phyloP scores from a whole-genome alignment of 1,139 yeast genomes.

The Suhomyces ambrosiae region DNA sequence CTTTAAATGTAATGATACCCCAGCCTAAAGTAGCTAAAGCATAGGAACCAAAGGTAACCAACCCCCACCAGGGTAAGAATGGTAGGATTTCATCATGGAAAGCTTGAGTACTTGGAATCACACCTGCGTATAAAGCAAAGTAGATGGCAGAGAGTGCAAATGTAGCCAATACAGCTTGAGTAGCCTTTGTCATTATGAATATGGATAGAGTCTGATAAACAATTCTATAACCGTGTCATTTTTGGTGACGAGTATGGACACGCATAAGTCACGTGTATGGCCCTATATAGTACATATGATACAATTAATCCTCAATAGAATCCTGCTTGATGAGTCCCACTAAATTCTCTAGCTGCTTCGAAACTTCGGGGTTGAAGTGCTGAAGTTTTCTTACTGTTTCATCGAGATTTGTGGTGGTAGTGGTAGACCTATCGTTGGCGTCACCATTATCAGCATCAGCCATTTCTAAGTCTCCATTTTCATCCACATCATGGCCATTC shows the following conservation, averaged over 20 bases:
- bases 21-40: constrained; percentile 73
- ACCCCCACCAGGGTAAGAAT: constrained; percentile 68
- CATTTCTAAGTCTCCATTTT: constrained; percentile 14
- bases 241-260: constrained; percentile 9
- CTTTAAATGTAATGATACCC: constrained; percentile 72
- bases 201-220: constrained; percentile 2
- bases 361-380: constrained; percentile 37
- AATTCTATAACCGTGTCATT: constrained; percentile 9
- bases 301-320: constrained; percentile 11
- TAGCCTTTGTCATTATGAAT: constrained; percentile 66
- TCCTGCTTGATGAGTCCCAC: constrained; percentile 54
- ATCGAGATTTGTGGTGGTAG: constrained; percentile 14
- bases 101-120: constrained; percentile 55
- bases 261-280: constrained; percentile 1
- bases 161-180: constrained; percentile 55
- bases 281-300: constrained; percentile 1
- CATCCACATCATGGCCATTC: constrained; percentile 16
- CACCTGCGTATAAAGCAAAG: constrained; percentile 53
- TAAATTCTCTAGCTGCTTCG: constrained; percentile 40
- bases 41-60: constrained; percentile 71
- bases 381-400: constrained; percentile 34
- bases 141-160: constrained; percentile 56
- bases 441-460: constrained; percentile 21
- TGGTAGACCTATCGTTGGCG: constrained; percentile 10
- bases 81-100: constrained; percentile 63